Conservation (phyloP, 768 basidiomycete genomes). For the Calocera cornea region DNA sequence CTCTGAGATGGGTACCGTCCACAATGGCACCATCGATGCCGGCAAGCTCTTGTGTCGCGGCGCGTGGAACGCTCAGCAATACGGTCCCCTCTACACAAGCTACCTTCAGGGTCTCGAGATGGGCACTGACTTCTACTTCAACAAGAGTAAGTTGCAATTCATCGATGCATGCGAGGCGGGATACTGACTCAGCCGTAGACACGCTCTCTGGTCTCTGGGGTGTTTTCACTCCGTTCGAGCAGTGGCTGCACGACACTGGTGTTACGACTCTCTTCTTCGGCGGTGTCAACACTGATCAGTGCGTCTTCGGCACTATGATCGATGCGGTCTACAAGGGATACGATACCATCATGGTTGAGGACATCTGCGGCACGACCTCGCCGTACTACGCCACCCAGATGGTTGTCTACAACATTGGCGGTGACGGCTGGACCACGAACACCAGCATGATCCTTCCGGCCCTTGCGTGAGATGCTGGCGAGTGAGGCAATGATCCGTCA, state of each 20-base stretch:
- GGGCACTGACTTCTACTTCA: not conserved
- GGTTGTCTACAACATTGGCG: conserved; percentile 39
- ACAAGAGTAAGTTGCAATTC: not conserved
- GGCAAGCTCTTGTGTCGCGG: not conserved
- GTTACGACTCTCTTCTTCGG: conserved; percentile 1
- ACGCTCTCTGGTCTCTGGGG: conserved; percentile 2
- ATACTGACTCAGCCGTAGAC: not conserved
- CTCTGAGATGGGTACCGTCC: not conserved
- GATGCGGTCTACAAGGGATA: not conserved
- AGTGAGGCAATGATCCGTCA: no score
- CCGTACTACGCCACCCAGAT: conserved; percentile 44
- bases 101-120: not conserved
- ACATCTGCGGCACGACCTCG: conserved; percentile 48
- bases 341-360: conserved; percentile 1
- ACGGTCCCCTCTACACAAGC: not conserved
- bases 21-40: not conserved
- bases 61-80: not conserved
- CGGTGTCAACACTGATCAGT: conserved; percentile 1
- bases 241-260: not conserved
- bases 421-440: not conserved
- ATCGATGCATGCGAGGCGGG: not conserved
- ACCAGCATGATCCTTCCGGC: not conserved
- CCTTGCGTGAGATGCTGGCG: not conserved
- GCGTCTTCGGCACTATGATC: conserved; percentile 3
- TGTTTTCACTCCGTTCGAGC: not conserved